Base-by-base conservation (phyloP, 495 filamentous ascomycete species). In the Cladorrhinum samala region DNA sequence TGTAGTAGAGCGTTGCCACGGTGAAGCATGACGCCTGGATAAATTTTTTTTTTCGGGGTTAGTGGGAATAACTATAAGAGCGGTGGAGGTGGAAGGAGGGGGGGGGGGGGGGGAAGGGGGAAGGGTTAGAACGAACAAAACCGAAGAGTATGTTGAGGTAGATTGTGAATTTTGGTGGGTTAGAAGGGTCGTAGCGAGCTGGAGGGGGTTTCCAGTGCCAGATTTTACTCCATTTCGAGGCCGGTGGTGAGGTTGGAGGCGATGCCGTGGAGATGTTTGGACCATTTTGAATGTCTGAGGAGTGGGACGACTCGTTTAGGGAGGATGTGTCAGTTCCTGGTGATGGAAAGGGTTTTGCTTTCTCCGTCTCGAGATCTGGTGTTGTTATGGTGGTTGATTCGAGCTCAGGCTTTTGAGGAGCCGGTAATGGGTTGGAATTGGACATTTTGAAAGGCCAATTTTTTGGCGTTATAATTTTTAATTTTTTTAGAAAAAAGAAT, bases 1-100 rank as follows among this genome's bases (percentile, higher is more conserved):
- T 81, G 63, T 88, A 69, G 66, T 88, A 88, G 7, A 88, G 69
- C 65, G 87, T 88, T 20, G 85, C 82, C 20, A 88, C 82, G 0
- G 80, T 81, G 49, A 68, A 65, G 54, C 64, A 65, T 9, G 48
- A 16, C 19, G 65, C 65, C 63, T 66, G 19, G 24, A 20, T n/a
- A n/a, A n/a, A n/a, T n/a, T n/a, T n/a, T n/a, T n/a, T n/a, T n/a
- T n/a, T n/a, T n/a, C n/a, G n/a, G n/a, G n/a, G n/a, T n/a, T n/a
- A n/a, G n/a, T n/a, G n/a, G n/a, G n/a, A n/a, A n/a, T n/a, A n/a
- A n/a, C n/a, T 7, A 18, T 16, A 0, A 24, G 7, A 74, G 24
- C 27, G 7, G 19, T 41, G 21, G 27, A 27, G 33, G 11, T 16
- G 45, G 45, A 17, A 37, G 20, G 24, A 33, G 20, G 16, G n/a